Base-by-base conservation (phyloP, 129 eudicot species). In the Flaveria trinervia region DNA sequence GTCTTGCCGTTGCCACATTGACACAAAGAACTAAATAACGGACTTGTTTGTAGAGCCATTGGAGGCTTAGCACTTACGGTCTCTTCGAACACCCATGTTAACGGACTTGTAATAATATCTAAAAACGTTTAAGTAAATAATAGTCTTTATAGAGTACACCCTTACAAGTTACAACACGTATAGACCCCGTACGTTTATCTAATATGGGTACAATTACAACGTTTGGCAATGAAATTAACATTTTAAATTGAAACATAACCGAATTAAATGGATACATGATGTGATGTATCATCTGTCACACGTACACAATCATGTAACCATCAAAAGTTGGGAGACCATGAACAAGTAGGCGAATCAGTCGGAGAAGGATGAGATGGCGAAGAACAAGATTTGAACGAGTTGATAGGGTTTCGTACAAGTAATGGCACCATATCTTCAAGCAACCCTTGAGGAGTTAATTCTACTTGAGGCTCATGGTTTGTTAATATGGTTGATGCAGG, bases 361-460 rank as follows among this genome's bases (percentile, higher is more conserved):
- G 88, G 93, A 25, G 96, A 76, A 62, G 91, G 77, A 25, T 84
- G 81, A 44, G 75, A 77, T 7, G 88, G 78, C 6, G 88, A 74
- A 1, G 75, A 82, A 13, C 88, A 89, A 9, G 89, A 89, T 3
- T 83, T 78, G 25, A 89, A 83, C 41, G 74, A 54, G 9, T 54
- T 55, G 48, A 77, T 46, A 30, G 98, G 96, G 41, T 88, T 90
- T 15, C 96, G 78, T 22, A 88, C 49, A 60, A 73, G 66, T 65
- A 90, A 61, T 7, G 98, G 94, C 68, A 92, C 98, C 84, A 92
- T 78, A 77, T 92, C 98, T 77, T 92, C 96, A 85, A 92, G 96
- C 69, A 92, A 77, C 20, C 98, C 98, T 78, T 86, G 86, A 16
- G 85, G 60, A 56, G 66, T 81, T 36, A 68, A 23, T 52, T 49